A percentile compares a stretch with the other conserved stretches of the same genome.
phyloP scores from a whole-genome alignment of 2,329 filamentous ascomycete species.

The Ramularia collo-cygni region DNA sequence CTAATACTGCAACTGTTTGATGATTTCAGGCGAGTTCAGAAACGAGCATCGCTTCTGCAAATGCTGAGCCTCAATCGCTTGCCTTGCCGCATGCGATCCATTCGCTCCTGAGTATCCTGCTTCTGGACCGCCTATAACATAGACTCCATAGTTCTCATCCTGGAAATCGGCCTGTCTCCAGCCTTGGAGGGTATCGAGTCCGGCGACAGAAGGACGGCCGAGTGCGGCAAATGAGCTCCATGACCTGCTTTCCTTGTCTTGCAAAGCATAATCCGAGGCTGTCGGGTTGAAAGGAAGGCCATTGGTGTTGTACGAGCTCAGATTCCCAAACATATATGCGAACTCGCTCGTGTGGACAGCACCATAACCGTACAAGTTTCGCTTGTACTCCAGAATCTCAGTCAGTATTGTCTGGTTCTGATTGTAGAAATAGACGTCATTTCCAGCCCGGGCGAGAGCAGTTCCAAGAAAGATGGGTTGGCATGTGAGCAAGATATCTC shows the following conservation, averaged over 20 bases:
- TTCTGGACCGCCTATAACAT: constrained; percentile 40
- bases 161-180: constrained; percentile 36
- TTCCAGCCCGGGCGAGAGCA: constrained; percentile 33
- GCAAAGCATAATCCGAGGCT: constrained; percentile 36
- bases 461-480: constrained; percentile 40
- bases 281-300: constrained; percentile 29
- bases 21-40: constrained; percentile 40
- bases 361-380: constrained; percentile 36
- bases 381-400: constrained; percentile 33
- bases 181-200: constrained; percentile 35
- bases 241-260: constrained; percentile 36
- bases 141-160: constrained; percentile 28
- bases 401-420: constrained; percentile 51
- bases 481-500: constrained; percentile 49
- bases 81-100: constrained; percentile 25
- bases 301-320: constrained; percentile 38
- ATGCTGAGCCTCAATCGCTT: constrained; percentile 32
- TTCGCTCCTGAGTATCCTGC: constrained; percentile 40
- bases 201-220: constrained; percentile 31
- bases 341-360: constrained; percentile 49
- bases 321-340: constrained; percentile 43
- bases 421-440: constrained; percentile 43
- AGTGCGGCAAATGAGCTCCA: constrained; percentile 43
- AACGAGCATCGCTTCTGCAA: constrained; percentile 43
- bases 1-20: constrained; percentile 28